Conservation (phyloP, 345 rosid species). For the Pistacia vera region DNA sequence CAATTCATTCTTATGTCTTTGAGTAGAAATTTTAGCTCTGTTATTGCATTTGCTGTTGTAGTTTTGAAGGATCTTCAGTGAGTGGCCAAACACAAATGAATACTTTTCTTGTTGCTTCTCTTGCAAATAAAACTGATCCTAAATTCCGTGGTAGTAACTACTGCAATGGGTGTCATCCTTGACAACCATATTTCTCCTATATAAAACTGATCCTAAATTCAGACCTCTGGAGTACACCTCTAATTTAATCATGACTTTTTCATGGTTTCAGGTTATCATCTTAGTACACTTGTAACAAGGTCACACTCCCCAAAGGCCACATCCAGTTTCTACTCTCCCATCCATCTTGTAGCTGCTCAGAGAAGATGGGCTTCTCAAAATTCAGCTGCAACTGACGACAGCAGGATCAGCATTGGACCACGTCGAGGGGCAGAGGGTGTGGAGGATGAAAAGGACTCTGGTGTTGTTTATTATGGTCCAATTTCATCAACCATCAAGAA, state of each 20-base stretch:
- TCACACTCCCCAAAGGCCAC: slow-evolving; percentile 31
- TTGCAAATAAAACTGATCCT: too few species aligned
- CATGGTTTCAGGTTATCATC: slow-evolving; percentile 42
- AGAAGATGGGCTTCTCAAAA: slow-evolving; percentile 70
- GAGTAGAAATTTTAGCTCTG: background rate
- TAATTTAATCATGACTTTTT: background rate
- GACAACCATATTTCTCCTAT: background rate
- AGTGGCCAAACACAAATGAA: background rate
- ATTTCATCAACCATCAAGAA: slow-evolving; percentile 89
- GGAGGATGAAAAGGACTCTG: slow-evolving; percentile 49
- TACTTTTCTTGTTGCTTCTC: background rate
- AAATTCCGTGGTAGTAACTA: background rate
- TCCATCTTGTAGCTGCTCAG: slow-evolving; percentile 28
- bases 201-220: background rate
- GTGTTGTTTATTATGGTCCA: slow-evolving; percentile 73
- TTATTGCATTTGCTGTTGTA: background rate
- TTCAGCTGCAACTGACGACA: slow-evolving; percentile 47
- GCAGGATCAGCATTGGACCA: slow-evolving; percentile 83
- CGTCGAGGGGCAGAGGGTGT: slow-evolving; percentile 29
- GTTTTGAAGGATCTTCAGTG: background rate
- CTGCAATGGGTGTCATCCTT: background rate
- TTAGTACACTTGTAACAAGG: slow-evolving; percentile 36
- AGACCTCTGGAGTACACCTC: background rate
- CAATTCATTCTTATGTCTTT: background rate
- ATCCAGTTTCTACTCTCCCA: slow-evolving; percentile 25